phyloP scores from a whole-genome alignment of 768 basidiomycete genomes.

The Arthromyces matolae region DNA sequence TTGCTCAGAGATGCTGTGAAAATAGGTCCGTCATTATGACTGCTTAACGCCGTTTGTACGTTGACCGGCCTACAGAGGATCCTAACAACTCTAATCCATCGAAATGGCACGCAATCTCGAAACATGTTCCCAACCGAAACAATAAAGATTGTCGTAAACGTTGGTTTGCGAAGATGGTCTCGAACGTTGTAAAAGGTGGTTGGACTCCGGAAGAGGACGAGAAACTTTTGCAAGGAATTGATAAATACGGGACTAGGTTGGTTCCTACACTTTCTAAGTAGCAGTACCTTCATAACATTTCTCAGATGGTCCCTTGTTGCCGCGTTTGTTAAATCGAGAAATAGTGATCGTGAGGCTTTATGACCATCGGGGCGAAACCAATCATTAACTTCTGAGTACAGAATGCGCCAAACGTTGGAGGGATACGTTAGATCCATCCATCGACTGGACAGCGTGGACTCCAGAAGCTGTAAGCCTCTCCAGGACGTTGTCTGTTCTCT shows the following conservation, averaged over 20 bases:
- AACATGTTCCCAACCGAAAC: constrained; percentile 56
- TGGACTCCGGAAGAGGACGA: constrained; percentile 62
- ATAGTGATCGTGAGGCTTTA: constrained; percentile 54
- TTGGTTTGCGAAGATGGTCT: constrained; percentile 63
- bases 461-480: constrained; percentile 49
- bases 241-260: constrained; percentile 53
- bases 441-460: constrained; percentile 57
- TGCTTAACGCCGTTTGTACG: constrained; percentile 14
- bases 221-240: constrained; percentile 51
- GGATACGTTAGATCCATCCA: constrained; percentile 57
- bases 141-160: constrained; percentile 65
- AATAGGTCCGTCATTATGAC: constrained; percentile 31
- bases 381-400: constrained; percentile 22
- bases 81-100: constrained; percentile 53
- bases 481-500: not conserved
- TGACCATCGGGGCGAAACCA: not conserved
- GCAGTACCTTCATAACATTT: constrained; percentile 1
- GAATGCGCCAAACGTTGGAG: constrained; percentile 64
- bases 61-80: constrained; percentile 44
- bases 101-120: constrained; percentile 62
- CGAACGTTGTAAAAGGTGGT: constrained; percentile 57
- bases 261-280: too few species aligned
- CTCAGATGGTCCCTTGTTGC: constrained; percentile 57
- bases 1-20: constrained; percentile 49
- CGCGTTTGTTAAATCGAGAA: constrained; percentile 50